A percentile compares a stretch with the other conserved stretches of the same genome.
These are phyloP conservation scores for Plasmodium cynomolgi DNA, from an alignment of 169 alveolate species.

Conservation along the genomic window DNA sequence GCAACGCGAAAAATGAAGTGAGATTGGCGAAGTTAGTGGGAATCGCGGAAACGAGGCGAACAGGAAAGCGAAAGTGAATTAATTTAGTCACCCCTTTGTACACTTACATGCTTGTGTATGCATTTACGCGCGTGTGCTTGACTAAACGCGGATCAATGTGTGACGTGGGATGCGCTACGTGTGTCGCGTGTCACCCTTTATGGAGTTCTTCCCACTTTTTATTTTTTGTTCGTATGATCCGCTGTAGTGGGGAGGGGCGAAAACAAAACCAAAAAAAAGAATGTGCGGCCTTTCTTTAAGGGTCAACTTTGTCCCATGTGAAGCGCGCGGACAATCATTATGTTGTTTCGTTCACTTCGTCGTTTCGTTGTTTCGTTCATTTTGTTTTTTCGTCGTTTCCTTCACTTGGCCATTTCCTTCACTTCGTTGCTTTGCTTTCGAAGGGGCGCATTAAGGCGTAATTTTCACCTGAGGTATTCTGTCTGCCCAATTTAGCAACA, in stretches of 20 bases:
- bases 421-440: not conserved
- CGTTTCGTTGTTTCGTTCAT: not conserved
- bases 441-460: not conserved
- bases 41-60: not conserved
- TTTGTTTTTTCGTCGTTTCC: not conserved
- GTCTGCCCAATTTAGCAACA: not conserved
- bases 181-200: not conserved
- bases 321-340: not conserved
- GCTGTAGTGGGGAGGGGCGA: not conserved
- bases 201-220: not conserved
- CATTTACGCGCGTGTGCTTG: not conserved
- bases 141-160: not conserved
- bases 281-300: not conserved
- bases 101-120: not conserved
- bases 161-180: not conserved
- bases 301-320: not conserved
- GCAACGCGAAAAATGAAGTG: not conserved
- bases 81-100: not conserved
- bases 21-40: not conserved
- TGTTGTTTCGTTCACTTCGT: not conserved
- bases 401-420: not conserved
- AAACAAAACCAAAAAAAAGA: not conserved
- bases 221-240: not conserved
- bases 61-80: not conserved
- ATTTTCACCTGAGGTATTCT: not conserved